Percentiles rank a stretch among this genome's conserved stretches.
Evolutionary conservation across 495 filamentous ascomycete genomes (phyloP).

Genomic region (Penicillium macrosclerotiorum): DNA sequence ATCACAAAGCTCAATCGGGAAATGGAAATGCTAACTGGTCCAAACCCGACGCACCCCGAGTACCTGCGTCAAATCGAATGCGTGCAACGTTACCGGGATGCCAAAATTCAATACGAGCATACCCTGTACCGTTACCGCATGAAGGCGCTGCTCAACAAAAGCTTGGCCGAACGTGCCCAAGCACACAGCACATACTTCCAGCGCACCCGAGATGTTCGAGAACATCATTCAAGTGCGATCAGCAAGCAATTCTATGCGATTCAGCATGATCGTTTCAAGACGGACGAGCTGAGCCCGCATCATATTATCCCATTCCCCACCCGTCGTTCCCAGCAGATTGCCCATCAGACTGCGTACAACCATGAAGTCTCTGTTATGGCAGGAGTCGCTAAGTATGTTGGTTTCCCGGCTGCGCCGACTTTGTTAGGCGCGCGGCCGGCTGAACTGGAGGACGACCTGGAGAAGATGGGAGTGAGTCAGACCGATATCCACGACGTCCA

Average conservation of each 20-base stretch:
- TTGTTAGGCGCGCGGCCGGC: constrained; percentile 66
- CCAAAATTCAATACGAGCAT: constrained; percentile 73
- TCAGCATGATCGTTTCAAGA: constrained; percentile 82
- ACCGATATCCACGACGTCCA: not conserved
- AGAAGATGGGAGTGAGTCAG: constrained; percentile 83
- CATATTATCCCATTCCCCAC: constrained; percentile 72
- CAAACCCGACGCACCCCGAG: constrained; percentile 82
- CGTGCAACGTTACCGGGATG: constrained; percentile 74
- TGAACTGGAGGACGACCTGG: constrained; percentile 82
- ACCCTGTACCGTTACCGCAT: constrained; percentile 69
- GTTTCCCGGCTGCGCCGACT: constrained; percentile 91
- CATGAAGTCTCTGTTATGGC: constrained; percentile 88
- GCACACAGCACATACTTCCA: constrained; percentile 86
- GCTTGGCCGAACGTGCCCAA: constrained; percentile 76
- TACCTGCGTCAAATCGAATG: constrained; percentile 81
- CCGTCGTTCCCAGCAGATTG: constrained; percentile 67
- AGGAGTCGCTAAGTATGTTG: constrained; percentile 88
- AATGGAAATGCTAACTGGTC: constrained; percentile 73
- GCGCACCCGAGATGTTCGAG: constrained; percentile 73
- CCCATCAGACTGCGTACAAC: constrained; percentile 83
- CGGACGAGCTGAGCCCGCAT: constrained; percentile 77
- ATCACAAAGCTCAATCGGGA: constrained; percentile 78
- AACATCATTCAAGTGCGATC: constrained; percentile 71
- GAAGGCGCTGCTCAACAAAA: constrained; percentile 66
- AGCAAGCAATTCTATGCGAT: constrained; percentile 88